These are phyloP conservation scores for Monilinia fructicola DNA, from an alignment of 2,329 filamentous ascomycete genomes.

Conservation along the genomic window DNA sequence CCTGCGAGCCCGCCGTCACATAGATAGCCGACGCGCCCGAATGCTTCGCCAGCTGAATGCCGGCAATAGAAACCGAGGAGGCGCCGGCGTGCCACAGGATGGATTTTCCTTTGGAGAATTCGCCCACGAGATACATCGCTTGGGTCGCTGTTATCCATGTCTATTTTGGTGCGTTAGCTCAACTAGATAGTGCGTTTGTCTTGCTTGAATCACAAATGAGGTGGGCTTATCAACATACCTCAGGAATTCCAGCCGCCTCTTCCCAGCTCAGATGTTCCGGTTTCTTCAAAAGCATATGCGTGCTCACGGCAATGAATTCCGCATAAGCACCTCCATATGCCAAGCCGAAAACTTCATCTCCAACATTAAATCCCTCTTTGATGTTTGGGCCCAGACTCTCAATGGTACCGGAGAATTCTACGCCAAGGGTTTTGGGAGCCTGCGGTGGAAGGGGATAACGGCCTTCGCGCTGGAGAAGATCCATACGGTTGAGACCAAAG, in stretches of 20 bases:
- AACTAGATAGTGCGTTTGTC: too few relatives aligned
- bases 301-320: slow-evolving; percentile 75
- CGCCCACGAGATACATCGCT: slow-evolving; percentile 79
- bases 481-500: slow-evolving; percentile 86
- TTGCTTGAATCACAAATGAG: neutral
- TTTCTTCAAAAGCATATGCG: slow-evolving; percentile 81
- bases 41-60: slow-evolving; percentile 74
- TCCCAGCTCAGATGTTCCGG: slow-evolving; percentile 70
- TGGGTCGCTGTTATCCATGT: slow-evolving; percentile 92
- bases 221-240: slow-evolving; percentile 49
- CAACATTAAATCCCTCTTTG: slow-evolving; percentile 61
- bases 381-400: slow-evolving; percentile 52
- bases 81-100: slow-evolving; percentile 93
- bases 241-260: slow-evolving; percentile 77
- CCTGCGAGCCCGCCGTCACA: slow-evolving; percentile 75
- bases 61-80: slow-evolving; percentile 82
- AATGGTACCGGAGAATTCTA: slow-evolving; percentile 74
- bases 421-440: slow-evolving; percentile 68
- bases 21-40: slow-evolving; percentile 71
- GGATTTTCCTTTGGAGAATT: slow-evolving; percentile 66
- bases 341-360: slow-evolving; percentile 85
- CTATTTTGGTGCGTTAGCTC: slow-evolving; percentile 30
- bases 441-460: slow-evolving; percentile 70
- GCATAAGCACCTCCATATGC: slow-evolving; percentile 91
- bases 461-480: slow-evolving; percentile 73